Evolutionary conservation across 352 stramenopile genomes (phyloP).

Genomic region (Hyaloperonospora arabidopsidis): DNA sequence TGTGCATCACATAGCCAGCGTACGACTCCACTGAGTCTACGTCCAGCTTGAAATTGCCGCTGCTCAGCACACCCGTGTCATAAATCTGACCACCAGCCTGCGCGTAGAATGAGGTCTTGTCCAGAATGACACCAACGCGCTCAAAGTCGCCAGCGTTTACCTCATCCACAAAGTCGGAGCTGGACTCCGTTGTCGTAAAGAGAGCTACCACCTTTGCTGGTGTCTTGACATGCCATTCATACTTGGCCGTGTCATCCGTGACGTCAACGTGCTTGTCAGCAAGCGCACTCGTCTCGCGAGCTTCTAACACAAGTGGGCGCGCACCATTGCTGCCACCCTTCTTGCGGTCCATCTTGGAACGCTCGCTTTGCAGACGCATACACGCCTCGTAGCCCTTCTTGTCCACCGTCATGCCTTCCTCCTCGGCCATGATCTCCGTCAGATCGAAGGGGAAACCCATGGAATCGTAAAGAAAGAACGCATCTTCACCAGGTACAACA

Average conservation of each 20-base stretch:
- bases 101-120: conserved; percentile 97
- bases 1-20: conserved; percentile 94
- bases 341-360: conserved; percentile 84
- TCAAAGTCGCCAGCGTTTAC: conserved; percentile 74
- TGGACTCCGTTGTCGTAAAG: conserved; percentile 89
- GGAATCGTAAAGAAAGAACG: conserved; percentile 99
- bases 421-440: conserved; percentile 96
- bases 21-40: conserved; percentile 93
- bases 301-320: conserved; percentile 88
- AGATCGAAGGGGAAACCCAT: conserved; percentile 98
- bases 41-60: conserved; percentile 38
- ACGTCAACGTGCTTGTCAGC: conserved; percentile 66
- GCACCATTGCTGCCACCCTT: conserved; percentile 66
- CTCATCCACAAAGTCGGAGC: conserved; percentile 73
- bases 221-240: conserved; percentile 84
- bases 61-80: conserved; percentile 85
- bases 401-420: conserved; percentile 91
- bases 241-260: conserved; percentile 93
- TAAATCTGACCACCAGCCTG: conserved; percentile 95
- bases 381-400: conserved; percentile 90
- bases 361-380: conserved; percentile 88
- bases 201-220: conserved; percentile 87
- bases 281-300: conserved; percentile 90
- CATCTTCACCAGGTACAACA: conserved; percentile 89
- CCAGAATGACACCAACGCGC: conserved; percentile 92